Evolutionary conservation across 2,329 filamentous ascomycete genomes (phyloP), one percentile per base, ranked within the genome.

Genomic region (Eurotiales sp.): DNA sequence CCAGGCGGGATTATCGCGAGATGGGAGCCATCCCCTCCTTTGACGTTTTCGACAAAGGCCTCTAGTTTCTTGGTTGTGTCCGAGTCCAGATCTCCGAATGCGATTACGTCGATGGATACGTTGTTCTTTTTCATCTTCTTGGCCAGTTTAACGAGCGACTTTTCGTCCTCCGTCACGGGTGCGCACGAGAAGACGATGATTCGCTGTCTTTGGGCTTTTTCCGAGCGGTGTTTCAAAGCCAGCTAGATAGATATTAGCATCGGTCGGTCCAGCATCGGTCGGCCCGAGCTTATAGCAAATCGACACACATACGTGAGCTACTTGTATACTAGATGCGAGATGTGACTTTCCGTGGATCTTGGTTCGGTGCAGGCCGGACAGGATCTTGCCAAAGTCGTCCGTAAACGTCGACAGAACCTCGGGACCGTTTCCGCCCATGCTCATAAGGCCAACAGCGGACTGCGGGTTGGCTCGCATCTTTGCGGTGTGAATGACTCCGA

Each of bases 111-210:
- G 66, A 99, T 88, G 55, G 86, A 88, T 55, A 96, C 88, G 65
- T 88, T 92, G 72, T 86, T 87, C 81, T 99, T 99, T 84, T 97
- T 97, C 90, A 97, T 95, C 77, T 93, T 95, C 78, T 93, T 95
- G 40, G 93, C 91, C 25, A 99, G 81, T 66, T 89, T 88, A 56
- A 91, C 82, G 46, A 99, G 83, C 49, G 87, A 84, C 75, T 93
- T 93, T 71, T 96, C 88, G 58, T 89, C 86, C 66, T 99, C 93
- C 56, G 85, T 81, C 65, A 97, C 86, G 23, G 91, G 88, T 37
- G 90, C 96, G 80, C 93, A 99, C 57, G 91, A 87, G 72, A 99
- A 96, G 55, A 95, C 90, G 72, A 99, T 87, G 78, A 99, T 95
- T 60, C 93, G 88, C 79, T 96, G 91, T 62, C 90, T 85, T 75